These are phyloP conservation scores for Fusarium denticulatum DNA, from an alignment of 2,329 filamentous ascomycete species.

Conservation along the genomic window DNA sequence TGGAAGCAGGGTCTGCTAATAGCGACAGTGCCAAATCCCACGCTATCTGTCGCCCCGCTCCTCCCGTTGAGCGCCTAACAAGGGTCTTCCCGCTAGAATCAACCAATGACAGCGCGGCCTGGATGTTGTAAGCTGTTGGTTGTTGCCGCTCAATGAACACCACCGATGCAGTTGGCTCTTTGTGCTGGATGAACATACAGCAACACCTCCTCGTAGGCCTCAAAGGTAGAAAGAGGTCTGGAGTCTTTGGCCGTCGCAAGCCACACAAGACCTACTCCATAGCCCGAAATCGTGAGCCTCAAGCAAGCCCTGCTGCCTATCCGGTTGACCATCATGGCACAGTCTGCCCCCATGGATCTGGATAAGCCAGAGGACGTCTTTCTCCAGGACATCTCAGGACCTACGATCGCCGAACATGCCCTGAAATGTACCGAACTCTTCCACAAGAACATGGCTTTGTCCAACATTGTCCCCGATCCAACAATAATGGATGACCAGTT, in stretches of 20 bases:
- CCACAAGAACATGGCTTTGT: neutral
- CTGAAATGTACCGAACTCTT: neutral
- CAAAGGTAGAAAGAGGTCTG: neutral
- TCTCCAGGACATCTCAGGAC: neutral
- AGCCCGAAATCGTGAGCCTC: neutral
- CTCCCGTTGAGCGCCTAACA: neutral
- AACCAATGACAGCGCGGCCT: neutral
- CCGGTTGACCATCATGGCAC: neutral
- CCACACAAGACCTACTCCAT: neutral
- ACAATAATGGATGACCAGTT: neutral
- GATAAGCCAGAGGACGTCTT: neutral
- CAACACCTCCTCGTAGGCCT: neutral
- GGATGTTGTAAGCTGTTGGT: neutral
- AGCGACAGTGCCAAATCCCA: neutral
- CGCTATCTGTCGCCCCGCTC: neutral
- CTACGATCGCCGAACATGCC: conserved; percentile 1
- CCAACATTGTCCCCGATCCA: neutral
- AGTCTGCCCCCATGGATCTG: neutral
- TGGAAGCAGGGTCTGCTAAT: neutral
- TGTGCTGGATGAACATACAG: neutral
- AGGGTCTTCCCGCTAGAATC: neutral
- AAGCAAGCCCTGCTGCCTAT: neutral
- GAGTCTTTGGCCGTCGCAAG: neutral
- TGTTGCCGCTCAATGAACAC: neutral
- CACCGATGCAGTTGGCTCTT: neutral